Evolutionary conservation across 1,284 basidiomycete genomes (phyloP), one percentile per base, ranked within the genome.

Genomic region (Schizophyllum commune): DNA sequence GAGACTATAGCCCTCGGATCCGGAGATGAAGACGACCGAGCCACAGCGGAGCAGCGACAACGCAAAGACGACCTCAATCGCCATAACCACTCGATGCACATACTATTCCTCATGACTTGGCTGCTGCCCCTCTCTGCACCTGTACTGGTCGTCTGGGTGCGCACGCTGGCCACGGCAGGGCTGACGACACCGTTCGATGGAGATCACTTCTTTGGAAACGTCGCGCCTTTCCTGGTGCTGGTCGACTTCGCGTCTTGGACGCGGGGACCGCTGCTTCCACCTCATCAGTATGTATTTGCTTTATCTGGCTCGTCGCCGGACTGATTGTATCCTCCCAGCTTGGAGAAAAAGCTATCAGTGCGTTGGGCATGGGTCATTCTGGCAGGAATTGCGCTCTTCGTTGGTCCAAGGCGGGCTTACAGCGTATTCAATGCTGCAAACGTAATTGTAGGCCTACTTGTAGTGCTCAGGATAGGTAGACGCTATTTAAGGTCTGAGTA

Each of bases 81-180:
- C 47, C 69, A 77, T 62, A 74, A 84, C 66, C 82, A 85, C 64
- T 84, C 80, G 67, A 71, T 81, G 55, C 83, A 91, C 65, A 56
- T 91, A 0, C 72, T 96, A 9, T 73, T 95, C 55, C 74, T 94
- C n/a, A 85, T 95, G 81, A 86, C 91, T 9, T 88, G 87, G 81
- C 78, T 97, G 0, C 75, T 96, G 0, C 96, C 96, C 0, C 78
- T 94, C 58, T 83, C 84, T 6, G 89, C 86, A 0, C 89, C 94
- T 0, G 87, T 91, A 5, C 77, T 98, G 19, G 85, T 86, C 0
- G 94, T 97, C 0, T 99, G 96, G 96, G 88, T 89, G 0, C 85
- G 94, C 60, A 96, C 94, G 58, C 72, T 92, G 8, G 75, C 81
- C 19, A 89, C 86, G 1, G 87, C 88, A n/a, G 89, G 89, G 0